Percentiles rank a stretch among this genome's conserved stretches.
These are phyloP conservation scores for Hirsutella rhossiliensis DNA, from an alignment of 2,329 filamentous ascomycete genomes.

Conservation along the genomic window DNA sequence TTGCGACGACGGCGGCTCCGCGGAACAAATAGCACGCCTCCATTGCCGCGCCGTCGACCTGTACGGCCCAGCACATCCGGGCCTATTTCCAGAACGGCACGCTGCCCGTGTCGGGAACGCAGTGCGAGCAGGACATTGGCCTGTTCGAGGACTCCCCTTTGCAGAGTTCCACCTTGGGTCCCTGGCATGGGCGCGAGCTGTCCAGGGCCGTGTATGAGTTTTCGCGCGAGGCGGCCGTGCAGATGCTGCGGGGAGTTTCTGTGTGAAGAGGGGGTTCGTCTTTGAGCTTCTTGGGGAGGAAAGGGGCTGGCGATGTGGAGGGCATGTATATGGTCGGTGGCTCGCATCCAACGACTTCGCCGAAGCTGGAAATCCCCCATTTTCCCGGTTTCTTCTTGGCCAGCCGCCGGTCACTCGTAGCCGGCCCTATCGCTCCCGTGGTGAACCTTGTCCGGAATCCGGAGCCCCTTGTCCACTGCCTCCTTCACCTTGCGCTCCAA, in stretches of 20 bases:
- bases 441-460: constrained; percentile 33
- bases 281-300: background rate
- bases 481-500: constrained; percentile 29
- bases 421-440: constrained; percentile 8
- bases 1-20: too few relatives aligned
- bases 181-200: background rate
- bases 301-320: background rate
- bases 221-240: background rate
- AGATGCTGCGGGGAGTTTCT: background rate
- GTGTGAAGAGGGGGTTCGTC: background rate
- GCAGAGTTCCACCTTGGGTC: background rate
- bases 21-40: constrained; percentile 31
- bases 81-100: constrained; percentile 32
- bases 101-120: constrained; percentile 29
- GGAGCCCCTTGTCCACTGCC: constrained; percentile 35
- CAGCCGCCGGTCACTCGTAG: background rate
- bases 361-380: background rate
- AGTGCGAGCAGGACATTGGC: constrained; percentile 31
- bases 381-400: background rate
- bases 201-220: background rate
- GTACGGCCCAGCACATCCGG: constrained; percentile 27
- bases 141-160: constrained; percentile 22
- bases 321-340: background rate
- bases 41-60: constrained; percentile 29
- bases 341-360: background rate